These are phyloP conservation scores for Pichia scutulata DNA, from an alignment of 805 yeast species.

Conservation along the genomic window DNA sequence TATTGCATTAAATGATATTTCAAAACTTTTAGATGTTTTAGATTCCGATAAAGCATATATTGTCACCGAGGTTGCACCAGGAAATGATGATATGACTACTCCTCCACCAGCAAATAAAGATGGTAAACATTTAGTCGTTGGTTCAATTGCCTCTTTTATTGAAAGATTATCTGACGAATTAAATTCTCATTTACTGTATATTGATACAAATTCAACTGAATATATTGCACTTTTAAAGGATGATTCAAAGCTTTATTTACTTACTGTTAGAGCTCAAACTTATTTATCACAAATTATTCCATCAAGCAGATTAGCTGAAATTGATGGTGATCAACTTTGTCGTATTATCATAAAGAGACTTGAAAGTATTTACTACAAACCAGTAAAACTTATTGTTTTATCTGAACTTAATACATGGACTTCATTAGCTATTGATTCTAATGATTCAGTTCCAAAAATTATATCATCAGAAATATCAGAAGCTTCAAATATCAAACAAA, in stretches of 20 bases:
- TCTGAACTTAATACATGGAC: constrained; percentile 76
- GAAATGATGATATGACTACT: constrained; percentile 63
- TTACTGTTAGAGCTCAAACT: constrained; percentile 77
- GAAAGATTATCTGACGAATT: constrained; percentile 96
- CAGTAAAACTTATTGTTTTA: constrained; percentile 59
- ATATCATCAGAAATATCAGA: constrained; percentile 19
- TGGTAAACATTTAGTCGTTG: constrained; percentile 70
- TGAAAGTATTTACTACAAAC: constrained; percentile 91
- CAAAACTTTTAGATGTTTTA: constrained; percentile 55
- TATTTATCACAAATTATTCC: constrained; percentile 66
- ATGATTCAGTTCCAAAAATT: constrained; percentile 29
- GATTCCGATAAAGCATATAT: constrained; percentile 57
- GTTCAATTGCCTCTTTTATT: constrained; percentile 77
- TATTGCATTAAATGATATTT: constrained; percentile 54
- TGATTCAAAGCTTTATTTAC: constrained; percentile 66
- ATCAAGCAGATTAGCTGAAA: constrained; percentile 33
- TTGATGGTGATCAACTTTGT: constrained; percentile 51
- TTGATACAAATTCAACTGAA: constrained; percentile 94
- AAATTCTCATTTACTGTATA: constrained; percentile 73
- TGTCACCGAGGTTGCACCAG: constrained; percentile 66
- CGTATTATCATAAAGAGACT: constrained; percentile 77
- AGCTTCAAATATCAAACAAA: constrained; percentile 27
- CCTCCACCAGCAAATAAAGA: constrained; percentile 58
- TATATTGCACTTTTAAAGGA: constrained; percentile 85
- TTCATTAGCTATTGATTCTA: constrained; percentile 32